Base-by-base conservation (phyloP, 441 rosid genomes). In the Capsella rubella region DNA sequence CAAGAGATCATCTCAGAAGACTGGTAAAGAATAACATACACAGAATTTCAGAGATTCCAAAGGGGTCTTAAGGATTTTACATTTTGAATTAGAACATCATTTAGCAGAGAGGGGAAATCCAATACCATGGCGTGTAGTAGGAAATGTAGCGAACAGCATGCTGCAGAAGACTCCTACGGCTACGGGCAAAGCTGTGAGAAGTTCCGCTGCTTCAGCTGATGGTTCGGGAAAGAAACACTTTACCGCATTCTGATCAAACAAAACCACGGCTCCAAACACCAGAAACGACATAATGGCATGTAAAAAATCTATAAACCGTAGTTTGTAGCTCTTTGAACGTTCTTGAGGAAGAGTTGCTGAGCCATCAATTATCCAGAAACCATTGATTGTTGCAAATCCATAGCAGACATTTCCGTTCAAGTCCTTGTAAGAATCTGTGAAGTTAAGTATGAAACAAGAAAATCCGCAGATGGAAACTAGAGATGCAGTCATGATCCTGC, bases 71-170 rank as follows among this genome's bases (percentile, higher is more conserved):
- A 53, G 3, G 51, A 62, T 18, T 12, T 25, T 55, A 55, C 75
- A 69, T 28, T 54, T 11, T 25, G 42, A 10, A 34, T 11, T 16
- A 75, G 64, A 53, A 35, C 51, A 11, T 83, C 72, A 85, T 68
- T 46, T 76, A 18, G 82, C 43, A 14, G 97, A 69, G 29, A 76
- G 61, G 4, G 80, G 93, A 63, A 92, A 92, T 27, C 99, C 99
- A 32, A 94, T 85, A n/a, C 99, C 99, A 57, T 90, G 95, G 64
- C 97, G 95, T 65, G 75, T 82, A 25, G 95, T 89, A 0, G 99
- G 99, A 69, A 94, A 94, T 14, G 80, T 82, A 60, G 89, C 86
- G 39, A 92, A 94, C 72, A 92, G 46, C 94, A 88, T 83, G 49
- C 96, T 90, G 53, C 92, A 83, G 8, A 89, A 27, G 35, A 82